Conservation (phyloP, 129 eudicot species). For the Logfia minima region DNA sequence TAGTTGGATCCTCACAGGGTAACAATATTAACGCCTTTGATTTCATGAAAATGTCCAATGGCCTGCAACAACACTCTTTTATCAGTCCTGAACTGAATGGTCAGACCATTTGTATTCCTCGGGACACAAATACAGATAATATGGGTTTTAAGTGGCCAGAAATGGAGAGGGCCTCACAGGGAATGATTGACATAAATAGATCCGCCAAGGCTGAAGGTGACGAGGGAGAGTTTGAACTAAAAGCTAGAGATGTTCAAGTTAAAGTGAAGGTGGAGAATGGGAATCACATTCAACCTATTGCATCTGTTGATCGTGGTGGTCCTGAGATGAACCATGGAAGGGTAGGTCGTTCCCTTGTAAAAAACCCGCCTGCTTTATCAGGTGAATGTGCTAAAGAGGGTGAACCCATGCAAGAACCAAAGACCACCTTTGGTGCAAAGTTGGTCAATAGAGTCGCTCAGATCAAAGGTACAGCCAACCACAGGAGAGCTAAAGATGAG, state of each 20-base stretch:
- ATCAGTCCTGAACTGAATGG: conserved; percentile 19
- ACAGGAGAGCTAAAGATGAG: conserved; percentile 17
- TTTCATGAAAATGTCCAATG: conserved; percentile 42
- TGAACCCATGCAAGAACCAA: conserved; percentile 20
- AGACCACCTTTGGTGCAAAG: conserved; percentile 23
- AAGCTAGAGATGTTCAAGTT: neutral
- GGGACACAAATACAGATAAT: conserved; percentile 7
- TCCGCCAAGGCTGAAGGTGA: conserved; percentile 40
- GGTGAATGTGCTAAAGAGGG: conserved; percentile 7
- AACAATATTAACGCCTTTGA: conserved; percentile 22
- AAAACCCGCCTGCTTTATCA: neutral
- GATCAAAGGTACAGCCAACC: conserved; percentile 26
- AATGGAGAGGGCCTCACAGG: conserved; percentile 28
- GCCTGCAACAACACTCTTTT: conserved; percentile 28
- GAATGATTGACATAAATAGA: conserved; percentile 36
- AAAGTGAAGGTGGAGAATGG: conserved; percentile 26
- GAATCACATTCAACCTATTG: conserved; percentile 9
- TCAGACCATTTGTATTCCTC: conserved; percentile 22
- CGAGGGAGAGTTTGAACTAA: conserved; percentile 32
- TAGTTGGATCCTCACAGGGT: neutral
- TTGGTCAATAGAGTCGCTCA: conserved; percentile 31
- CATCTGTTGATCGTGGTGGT: neutral
- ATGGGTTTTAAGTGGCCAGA: conserved; percentile 27
- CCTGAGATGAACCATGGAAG: neutral
- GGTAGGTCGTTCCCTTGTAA: conserved; percentile 7